A percentile compares a stretch with the other conserved stretches of the same genome.
Conservation (phyloP, 441 rosid genomes). For the Jatropha podagrica region DNA sequence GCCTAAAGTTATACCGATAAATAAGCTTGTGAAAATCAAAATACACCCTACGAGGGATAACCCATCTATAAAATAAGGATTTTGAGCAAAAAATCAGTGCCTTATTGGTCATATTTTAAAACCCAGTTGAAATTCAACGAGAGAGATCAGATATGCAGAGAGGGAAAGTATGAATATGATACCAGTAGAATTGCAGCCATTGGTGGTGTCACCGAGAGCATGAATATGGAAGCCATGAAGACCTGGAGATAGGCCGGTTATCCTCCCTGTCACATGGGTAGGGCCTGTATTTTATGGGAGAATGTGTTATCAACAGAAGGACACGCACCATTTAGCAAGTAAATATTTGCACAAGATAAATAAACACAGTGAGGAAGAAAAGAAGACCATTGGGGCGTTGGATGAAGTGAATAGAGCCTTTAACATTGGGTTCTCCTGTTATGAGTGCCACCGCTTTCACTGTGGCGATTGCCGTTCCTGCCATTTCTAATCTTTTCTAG, state of each 20-base stretch:
- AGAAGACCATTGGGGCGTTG: slow-evolving; percentile 54
- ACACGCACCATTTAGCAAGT: not conserved
- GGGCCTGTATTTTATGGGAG: slow-evolving; percentile 42
- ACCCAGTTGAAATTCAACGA: slow-evolving; percentile 3
- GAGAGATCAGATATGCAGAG: not conserved
- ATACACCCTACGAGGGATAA: not conserved
- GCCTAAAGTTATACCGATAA: not conserved
- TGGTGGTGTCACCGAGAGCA: slow-evolving; percentile 94
- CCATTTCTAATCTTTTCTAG: slow-evolving; percentile 36
- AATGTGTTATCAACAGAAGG: slow-evolving; percentile 4
- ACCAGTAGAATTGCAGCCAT: slow-evolving; percentile 99
- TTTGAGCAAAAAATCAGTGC: not conserved
- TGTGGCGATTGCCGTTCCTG: slow-evolving; percentile 34
- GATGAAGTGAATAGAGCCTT: slow-evolving; percentile 64
- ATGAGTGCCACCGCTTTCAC: slow-evolving; percentile 85
- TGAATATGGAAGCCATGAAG: slow-evolving; percentile 97
- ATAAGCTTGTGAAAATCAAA: not conserved
- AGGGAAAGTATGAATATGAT: slow-evolving; percentile 1
- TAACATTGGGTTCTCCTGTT: slow-evolving; percentile 55
- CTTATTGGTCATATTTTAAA: not conserved
- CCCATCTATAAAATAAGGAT: slow-evolving; percentile 5
- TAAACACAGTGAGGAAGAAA: slow-evolving; percentile 15
- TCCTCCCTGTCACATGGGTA: slow-evolving; percentile 69
- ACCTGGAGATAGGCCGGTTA: slow-evolving; percentile 84
- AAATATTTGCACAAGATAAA: not conserved